phyloP scores from a whole-genome alignment of 768 basidiomycete species.

The Cystofilobasidium capitatum region DNA sequence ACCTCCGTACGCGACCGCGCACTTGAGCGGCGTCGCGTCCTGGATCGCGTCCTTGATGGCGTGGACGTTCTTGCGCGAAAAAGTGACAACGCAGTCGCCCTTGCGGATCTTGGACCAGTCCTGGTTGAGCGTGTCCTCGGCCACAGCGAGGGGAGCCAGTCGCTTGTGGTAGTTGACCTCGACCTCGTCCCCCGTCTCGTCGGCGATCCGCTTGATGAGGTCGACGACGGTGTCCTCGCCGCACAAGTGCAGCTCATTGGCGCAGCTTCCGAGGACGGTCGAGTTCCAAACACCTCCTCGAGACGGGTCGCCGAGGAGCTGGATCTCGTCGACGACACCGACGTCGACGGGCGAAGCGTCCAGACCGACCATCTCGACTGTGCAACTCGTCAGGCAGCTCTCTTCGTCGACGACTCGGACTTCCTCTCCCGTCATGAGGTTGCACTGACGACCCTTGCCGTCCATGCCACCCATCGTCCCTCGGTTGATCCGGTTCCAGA shows the following conservation, averaged over 20 bases:
- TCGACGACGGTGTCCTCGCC: conserved; percentile 88
- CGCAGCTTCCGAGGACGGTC: conserved; percentile 65
- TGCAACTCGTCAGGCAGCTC: conserved; percentile 63
- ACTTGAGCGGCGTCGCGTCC: conserved; percentile 57
- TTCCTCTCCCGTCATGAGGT: conserved; percentile 88
- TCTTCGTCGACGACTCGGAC: conserved; percentile 54
- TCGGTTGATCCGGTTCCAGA: conserved; percentile 79
- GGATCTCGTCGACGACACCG: conserved; percentile 92
- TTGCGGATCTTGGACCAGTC: conserved; percentile 55
- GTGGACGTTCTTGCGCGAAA: conserved; percentile 68
- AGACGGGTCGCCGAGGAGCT: conserved; percentile 72
- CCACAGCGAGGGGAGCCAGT: conserved; percentile 69
- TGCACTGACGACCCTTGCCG: conserved; percentile 60
- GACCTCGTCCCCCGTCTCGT: conserved; percentile 70
- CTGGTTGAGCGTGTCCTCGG: conserved; percentile 53
- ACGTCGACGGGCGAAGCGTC: conserved; percentile 42
- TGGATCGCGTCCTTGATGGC: conserved; percentile 64
- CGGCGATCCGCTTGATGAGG: conserved; percentile 59
- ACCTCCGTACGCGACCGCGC: conserved; percentile 86
- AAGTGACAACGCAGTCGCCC: conserved; percentile 88
- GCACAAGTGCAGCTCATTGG: conserved; percentile 82
- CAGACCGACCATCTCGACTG: conserved; percentile 77
- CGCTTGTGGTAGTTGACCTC: conserved; percentile 74
- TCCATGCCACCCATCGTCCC: conserved; percentile 70
- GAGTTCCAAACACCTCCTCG: conserved; percentile 75